A percentile compares a stretch with the other conserved stretches of the same genome.
Conservation (phyloP, 2,329 filamentous ascomycete species). For the Xylariaceae sp. region DNA sequence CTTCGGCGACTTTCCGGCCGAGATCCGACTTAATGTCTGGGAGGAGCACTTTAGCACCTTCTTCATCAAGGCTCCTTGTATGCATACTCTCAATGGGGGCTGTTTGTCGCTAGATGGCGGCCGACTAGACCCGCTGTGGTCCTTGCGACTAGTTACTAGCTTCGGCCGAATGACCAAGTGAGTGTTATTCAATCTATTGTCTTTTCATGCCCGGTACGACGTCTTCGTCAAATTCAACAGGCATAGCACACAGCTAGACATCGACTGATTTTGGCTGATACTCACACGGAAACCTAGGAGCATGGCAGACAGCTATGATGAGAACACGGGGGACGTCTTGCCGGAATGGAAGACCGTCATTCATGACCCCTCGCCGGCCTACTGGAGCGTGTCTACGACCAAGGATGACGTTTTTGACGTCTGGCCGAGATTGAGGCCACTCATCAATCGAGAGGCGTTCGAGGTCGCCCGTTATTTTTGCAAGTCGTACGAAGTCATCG, state of each 20-base stretch:
- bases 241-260: neutral
- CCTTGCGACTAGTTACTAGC: conserved; percentile 8
- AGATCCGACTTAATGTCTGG: conserved; percentile 17
- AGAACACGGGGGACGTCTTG: conserved; percentile 6
- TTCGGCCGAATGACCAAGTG: conserved; percentile 14
- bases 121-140: conserved; percentile 3
- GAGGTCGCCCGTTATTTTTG: conserved; percentile 3
- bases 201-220: neutral
- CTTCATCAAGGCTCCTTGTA: conserved; percentile 10
- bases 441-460: conserved; percentile 17
- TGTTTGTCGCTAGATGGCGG: conserved; percentile 8
- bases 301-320: conserved; percentile 12
- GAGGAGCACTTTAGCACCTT: conserved; percentile 13
- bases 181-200: neutral
- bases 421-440: conserved; percentile 13
- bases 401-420: neutral
- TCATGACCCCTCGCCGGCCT: conserved; percentile 8
- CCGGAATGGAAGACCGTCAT: conserved; percentile 14
- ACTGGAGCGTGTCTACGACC: conserved; percentile 9
- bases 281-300: conserved; percentile 8
- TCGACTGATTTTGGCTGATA: neutral
- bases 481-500: conserved; percentile 8
- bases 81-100: conserved; percentile 13
- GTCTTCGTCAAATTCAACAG: neutral
- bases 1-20: conserved; percentile 13